Evolutionary conservation across 2,329 filamentous ascomycete species (phyloP), one percentile per base, ranked within the genome.

Genomic region (Penicillium crustosum): DNA sequence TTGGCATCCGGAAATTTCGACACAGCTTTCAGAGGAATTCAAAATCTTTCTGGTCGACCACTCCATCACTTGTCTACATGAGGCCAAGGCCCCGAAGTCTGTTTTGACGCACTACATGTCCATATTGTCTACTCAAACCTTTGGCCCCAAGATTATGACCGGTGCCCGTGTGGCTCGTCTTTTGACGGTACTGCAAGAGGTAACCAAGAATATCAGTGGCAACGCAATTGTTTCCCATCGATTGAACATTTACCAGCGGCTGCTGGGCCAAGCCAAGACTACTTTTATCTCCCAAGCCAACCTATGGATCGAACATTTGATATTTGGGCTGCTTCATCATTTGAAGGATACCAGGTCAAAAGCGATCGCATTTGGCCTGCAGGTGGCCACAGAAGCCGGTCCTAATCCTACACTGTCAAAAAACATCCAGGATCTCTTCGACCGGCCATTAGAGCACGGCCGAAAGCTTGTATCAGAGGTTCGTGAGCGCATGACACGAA

Each of bases 251-350:
- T 97, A 96, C 71, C 86, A 86, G 61, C 88, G 86, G 53, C 79
- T 99, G 2, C 75, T 96, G 25, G 83, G 84, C 58, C 90, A 95
- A 74, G 84, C 86, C 5, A 87, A 83, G 50, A 75, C 80, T 19
- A 78, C 86, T 23, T 96, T 99, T 87, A 76, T 87, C 17, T 77
- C 82, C 25, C 86, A 91, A 42, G 79, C 83, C 55, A 80, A 83
- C 3, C 83, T 90, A 58, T 99, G 94, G 93, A 80, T 97, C 49
- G 82, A 89, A 51, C 89, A 95, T 71, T 78, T 96, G 21, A 86
- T 97, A 62, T 86, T 86, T 21, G 91, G 91, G 49, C 87, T 97
- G 81, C 81, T 96, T 39, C 92, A 91, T 73, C 86, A 79, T 33
- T 79, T 92, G 49, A 89, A 88, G 66, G 91, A 96, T 41, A 89